Conservation (phyloP, 2,329 filamentous ascomycete species). For the Nemania sp. region DNA sequence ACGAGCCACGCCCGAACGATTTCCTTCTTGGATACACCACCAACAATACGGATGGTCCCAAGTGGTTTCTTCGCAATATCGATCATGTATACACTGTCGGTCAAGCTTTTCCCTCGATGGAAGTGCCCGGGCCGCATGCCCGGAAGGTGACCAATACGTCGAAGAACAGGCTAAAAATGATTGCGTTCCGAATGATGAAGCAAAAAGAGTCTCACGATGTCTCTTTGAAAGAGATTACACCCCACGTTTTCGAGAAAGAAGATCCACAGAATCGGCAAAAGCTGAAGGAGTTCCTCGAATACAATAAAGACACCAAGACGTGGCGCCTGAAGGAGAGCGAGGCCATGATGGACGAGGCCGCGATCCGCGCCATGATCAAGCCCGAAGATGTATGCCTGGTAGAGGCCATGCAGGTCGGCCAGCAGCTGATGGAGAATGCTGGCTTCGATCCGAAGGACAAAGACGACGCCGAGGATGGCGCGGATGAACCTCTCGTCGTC, state of each 20-base stretch:
- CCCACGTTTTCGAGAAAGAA: slow-evolving; percentile 88
- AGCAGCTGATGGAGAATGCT: slow-evolving; percentile 86
- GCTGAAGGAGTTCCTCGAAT: slow-evolving; percentile 92
- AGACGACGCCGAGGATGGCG: slow-evolving; percentile 67
- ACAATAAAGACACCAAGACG: slow-evolving; percentile 83
- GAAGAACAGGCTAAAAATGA: slow-evolving; percentile 95
- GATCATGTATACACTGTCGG: slow-evolving; percentile 91
- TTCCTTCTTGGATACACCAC: slow-evolving; percentile 84
- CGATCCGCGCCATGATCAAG: slow-evolving; percentile 84
- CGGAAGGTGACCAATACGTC: slow-evolving; percentile 95
- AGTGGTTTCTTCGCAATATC: slow-evolving; percentile 84
- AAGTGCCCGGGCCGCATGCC: slow-evolving; percentile 91
- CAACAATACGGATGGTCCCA: slow-evolving; percentile 75
- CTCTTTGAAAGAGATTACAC: slow-evolving; percentile 82
- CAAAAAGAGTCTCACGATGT: slow-evolving; percentile 71
- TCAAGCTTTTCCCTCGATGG: slow-evolving; percentile 87
- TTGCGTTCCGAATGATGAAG: slow-evolving; percentile 85
- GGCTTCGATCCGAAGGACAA: slow-evolving; percentile 76
- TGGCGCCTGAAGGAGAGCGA: slow-evolving; percentile 81
- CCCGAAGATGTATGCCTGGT: slow-evolving; percentile 94
- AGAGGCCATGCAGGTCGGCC: slow-evolving; percentile 95
- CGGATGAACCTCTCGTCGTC: slow-evolving; percentile 76
- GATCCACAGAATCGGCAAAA: slow-evolving; percentile 96
- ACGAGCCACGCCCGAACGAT: slow-evolving; percentile 75
- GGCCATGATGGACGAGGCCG: slow-evolving; percentile 75